Conservation (phyloP, 2,329 filamentous ascomycete genomes). For the Chaetomium globosum region DNA sequence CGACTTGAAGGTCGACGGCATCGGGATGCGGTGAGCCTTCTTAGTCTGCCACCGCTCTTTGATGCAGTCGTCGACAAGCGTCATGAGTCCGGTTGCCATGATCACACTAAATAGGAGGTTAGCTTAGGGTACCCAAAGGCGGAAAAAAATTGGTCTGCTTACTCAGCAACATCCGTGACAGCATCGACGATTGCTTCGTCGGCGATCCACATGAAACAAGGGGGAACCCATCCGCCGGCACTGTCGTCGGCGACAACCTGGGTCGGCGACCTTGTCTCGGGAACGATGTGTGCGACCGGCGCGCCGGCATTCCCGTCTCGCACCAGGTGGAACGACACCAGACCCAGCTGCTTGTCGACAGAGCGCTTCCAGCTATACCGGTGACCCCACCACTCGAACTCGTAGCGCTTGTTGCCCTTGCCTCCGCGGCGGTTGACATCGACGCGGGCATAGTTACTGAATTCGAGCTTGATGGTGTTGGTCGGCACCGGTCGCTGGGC, state of each 20-base stretch:
- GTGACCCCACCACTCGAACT: conserved; percentile 92
- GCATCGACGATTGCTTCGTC: conserved; percentile 70
- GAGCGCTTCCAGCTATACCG: conserved; percentile 82
- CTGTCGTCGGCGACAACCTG: conserved; percentile 71
- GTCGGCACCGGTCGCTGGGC: conserved; percentile 57
- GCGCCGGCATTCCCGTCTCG: conserved; percentile 63
- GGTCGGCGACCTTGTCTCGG: conserved; percentile 71
- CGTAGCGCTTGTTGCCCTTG: conserved; percentile 73
- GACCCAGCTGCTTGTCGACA: conserved; percentile 66
- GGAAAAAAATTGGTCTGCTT: conserved; percentile 45
- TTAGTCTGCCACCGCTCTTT: conserved; percentile 69
- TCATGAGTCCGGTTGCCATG: conserved; percentile 83
- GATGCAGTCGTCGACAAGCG: conserved; percentile 89
- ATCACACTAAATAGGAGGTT: conserved; percentile 65
- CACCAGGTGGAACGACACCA: conserved; percentile 78
- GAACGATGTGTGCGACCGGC: conserved; percentile 81
- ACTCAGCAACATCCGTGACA: conserved; percentile 84
- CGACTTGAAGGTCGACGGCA: conserved; percentile 43
- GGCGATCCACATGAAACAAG: conserved; percentile 87
- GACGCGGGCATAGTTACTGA: conserved; percentile 94
- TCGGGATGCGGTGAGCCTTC: conserved; percentile 46
- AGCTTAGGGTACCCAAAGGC: conserved; percentile 35
- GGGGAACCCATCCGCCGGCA: conserved; percentile 87
- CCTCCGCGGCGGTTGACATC: conserved; percentile 72
- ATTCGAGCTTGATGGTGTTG: conserved; percentile 86